A percentile compares a stretch with the other conserved stretches of the same genome.
Evolutionary conservation across 345 rosid species (phyloP).

Genomic region (Populus pruinosa): DNA sequence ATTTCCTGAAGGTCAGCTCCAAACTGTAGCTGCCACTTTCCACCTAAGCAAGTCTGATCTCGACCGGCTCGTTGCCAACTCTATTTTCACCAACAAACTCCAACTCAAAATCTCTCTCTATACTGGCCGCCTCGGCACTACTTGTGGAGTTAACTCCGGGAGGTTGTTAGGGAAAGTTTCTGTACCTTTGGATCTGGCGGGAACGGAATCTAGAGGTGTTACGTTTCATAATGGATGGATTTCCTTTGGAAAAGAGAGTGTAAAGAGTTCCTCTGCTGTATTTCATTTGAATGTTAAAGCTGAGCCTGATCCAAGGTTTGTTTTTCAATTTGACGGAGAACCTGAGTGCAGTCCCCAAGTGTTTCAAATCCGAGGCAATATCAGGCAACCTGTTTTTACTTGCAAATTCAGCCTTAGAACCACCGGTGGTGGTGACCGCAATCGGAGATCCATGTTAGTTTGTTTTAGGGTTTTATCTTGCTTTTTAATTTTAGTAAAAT

Average conservation of each 20-base stretch:
- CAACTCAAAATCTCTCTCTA: conserved; percentile 56
- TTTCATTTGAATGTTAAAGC: conserved; percentile 74
- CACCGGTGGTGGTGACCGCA: conserved; percentile 49
- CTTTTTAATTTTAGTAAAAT: neutral
- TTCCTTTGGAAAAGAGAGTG: conserved; percentile 54
- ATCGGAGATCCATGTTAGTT: conserved; percentile 59
- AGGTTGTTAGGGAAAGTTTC: conserved; percentile 63
- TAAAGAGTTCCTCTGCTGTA: conserved; percentile 46
- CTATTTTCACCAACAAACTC: conserved; percentile 54
- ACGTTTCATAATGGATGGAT: conserved; percentile 79
- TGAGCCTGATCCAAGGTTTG: conserved; percentile 89
- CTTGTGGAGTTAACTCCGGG: conserved; percentile 76
- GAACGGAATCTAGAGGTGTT: conserved; percentile 43
- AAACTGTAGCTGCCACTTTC: conserved; percentile 60
- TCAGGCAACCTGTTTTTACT: conserved; percentile 87
- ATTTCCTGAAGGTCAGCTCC: conserved; percentile 35
- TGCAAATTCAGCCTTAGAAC: conserved; percentile 83
- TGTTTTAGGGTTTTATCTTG: conserved; percentile 1
- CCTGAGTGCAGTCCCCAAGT: conserved; percentile 97
- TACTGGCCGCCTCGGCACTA: conserved; percentile 63
- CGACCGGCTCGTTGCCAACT: conserved; percentile 49
- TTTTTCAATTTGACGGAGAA: conserved; percentile 90
- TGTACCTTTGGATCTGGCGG: conserved; percentile 72
- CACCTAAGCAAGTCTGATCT: conserved; percentile 68
- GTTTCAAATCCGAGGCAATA: conserved; percentile 76